Evolutionary conservation across 2,329 filamentous ascomycete species (phyloP).

Genomic region (Colletotrichum spinosum): DNA sequence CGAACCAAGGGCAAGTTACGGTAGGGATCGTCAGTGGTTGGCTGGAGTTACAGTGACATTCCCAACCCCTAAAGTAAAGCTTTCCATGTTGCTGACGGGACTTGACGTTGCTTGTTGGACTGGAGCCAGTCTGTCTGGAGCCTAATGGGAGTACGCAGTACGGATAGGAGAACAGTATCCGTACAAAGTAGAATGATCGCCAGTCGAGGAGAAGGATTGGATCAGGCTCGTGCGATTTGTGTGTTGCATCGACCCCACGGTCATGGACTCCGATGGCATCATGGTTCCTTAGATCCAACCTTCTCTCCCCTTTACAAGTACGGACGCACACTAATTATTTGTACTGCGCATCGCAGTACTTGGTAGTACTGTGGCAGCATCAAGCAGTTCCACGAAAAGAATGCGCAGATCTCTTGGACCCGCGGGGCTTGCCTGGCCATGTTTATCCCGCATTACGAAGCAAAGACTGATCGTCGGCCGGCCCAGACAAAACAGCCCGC

Average conservation of each 20-base stretch:
- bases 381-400: conserved; percentile 25
- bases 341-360: too few relatives aligned
- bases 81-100: too few relatives aligned
- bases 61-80: not conserved
- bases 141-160: too few relatives aligned
- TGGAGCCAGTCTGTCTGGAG: too few relatives aligned
- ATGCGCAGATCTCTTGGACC: conserved; percentile 7
- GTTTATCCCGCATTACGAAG: too few relatives aligned
- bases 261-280: not conserved
- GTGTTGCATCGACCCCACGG: conserved; percentile 14
- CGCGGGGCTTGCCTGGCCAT: too few relatives aligned
- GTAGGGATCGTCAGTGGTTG: conserved; percentile 7
- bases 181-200: too few relatives aligned
- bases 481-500: too few relatives aligned
- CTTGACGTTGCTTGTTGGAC: not conserved
- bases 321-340: too few relatives aligned
- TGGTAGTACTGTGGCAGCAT: too few relatives aligned
- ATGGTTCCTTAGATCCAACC: conserved; percentile 6
- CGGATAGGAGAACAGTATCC: too few relatives aligned
- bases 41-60: conserved; percentile 5
- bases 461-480: too few relatives aligned
- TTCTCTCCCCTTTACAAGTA: not conserved
- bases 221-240: conserved; percentile 1
- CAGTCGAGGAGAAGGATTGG: not conserved
- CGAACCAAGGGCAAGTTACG: conserved; percentile 1